Evolutionary conservation across 2,329 filamentous ascomycete genomes (phyloP).

Genomic region (Fusarium keratoplasticum): DNA sequence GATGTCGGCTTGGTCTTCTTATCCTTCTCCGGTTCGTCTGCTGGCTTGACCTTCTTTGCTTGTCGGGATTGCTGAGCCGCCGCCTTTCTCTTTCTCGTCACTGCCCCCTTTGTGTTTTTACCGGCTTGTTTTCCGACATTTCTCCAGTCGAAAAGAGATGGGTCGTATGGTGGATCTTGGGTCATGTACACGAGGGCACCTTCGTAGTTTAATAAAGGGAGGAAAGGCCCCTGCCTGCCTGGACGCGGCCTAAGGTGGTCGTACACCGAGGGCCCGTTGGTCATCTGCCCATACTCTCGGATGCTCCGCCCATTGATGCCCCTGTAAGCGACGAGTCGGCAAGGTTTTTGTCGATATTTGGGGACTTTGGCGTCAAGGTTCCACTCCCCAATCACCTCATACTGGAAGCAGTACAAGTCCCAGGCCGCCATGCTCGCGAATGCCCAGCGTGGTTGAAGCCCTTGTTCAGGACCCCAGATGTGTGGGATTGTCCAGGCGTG

Average conservation of each 20-base stretch:
- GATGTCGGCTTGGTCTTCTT: neutral
- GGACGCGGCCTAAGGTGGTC: neutral
- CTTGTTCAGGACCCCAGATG: neutral
- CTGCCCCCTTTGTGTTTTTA: neutral
- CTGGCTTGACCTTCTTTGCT: neutral
- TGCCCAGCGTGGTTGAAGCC: neutral
- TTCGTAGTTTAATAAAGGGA: constrained; percentile 3
- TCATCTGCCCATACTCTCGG: neutral
- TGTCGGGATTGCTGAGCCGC: neutral
- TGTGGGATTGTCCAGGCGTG: constrained; percentile 27
- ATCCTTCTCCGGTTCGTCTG: neutral
- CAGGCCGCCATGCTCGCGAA: constrained; percentile 27
- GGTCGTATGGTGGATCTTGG: constrained; percentile 8
- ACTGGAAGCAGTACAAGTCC: constrained; percentile 17
- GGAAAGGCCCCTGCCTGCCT: neutral
- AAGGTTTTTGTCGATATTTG: neutral
- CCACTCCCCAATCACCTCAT: rapidly evolving
- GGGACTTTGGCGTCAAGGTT: neutral
- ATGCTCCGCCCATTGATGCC: neutral
- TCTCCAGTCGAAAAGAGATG: constrained; percentile 19
- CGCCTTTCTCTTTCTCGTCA: neutral
- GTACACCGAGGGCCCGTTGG: neutral
- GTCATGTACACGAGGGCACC: rapidly evolving
- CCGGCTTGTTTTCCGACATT: neutral
- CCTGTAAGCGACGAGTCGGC: neutral